Conservation (phyloP, 208 protist species). For the Leishmania amazonensis region DNA sequence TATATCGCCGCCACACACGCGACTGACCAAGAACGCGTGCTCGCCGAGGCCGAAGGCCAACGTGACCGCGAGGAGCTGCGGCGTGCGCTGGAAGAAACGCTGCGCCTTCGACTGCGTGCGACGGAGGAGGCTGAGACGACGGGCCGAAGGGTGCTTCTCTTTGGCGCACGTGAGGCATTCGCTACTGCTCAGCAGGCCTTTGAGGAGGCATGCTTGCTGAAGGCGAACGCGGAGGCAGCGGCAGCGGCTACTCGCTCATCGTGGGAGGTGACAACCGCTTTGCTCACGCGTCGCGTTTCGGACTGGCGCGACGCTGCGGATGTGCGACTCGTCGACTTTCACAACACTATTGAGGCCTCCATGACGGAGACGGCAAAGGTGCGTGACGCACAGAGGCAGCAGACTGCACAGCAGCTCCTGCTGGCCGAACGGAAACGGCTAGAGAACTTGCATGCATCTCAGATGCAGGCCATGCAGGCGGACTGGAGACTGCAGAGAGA, state of each 20-base stretch:
- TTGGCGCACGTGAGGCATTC: not conserved
- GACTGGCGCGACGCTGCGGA: conserved; percentile 4
- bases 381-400: not conserved
- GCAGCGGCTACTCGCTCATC: not conserved
- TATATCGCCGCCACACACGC: not conserved
- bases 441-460: not conserved
- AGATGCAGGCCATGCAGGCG: conserved; percentile 7
- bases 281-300: conserved; percentile 2
- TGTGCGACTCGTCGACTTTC: not conserved
- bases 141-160: not conserved
- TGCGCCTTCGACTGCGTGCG: not conserved
- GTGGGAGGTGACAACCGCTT: not conserved
- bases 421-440: not conserved
- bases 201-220: not conserved
- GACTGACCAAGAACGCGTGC: not conserved
- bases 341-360: not conserved
- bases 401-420: not conserved
- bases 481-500: conserved; percentile 13
- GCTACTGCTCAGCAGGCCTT: not conserved
- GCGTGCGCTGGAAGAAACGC: not conserved
- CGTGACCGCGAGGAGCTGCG: not conserved
- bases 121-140: conserved; percentile 3
- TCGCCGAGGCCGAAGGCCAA: not conserved
- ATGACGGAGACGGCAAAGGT: not conserved
- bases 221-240: not conserved